phyloP scores from a whole-genome alignment of 2,329 filamentous ascomycete species.

The Apiospora marii region DNA sequence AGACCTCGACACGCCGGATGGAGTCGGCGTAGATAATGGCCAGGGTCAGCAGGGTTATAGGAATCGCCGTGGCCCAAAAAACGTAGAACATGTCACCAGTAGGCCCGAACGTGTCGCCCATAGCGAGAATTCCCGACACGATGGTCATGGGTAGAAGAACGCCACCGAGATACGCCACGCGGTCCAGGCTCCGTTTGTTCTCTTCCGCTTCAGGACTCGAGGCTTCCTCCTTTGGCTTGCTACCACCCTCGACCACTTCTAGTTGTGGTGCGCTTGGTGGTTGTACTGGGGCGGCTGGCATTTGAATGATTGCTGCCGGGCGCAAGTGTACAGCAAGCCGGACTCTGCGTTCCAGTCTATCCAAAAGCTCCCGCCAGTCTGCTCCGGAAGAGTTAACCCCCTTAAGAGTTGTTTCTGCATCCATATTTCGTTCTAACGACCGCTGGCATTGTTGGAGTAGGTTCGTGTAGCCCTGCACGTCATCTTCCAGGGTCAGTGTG shows the following conservation, averaged over 20 bases:
- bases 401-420: constrained; percentile 24
- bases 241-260: neutral
- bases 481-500: constrained; percentile 30
- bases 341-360: constrained; percentile 39
- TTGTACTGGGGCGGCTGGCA: constrained; percentile 21
- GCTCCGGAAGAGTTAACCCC: neutral
- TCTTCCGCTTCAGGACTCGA: constrained; percentile 33
- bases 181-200: constrained; percentile 52
- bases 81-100: constrained; percentile 53
- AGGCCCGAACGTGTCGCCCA: constrained; percentile 54
- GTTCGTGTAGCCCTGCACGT: neutral
- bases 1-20: constrained; percentile 54
- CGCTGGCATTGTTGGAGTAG: constrained; percentile 42
- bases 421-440: constrained; percentile 47
- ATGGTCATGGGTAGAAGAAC: constrained; percentile 57
- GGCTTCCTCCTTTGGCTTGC: constrained; percentile 16
- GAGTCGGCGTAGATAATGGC: constrained; percentile 58
- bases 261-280: constrained; percentile 1
- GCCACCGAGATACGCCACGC: constrained; percentile 59
- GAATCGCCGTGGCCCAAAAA: constrained; percentile 54
- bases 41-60: constrained; percentile 48
- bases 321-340: constrained; percentile 34
- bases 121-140: constrained; percentile 56
- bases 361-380: constrained; percentile 44
- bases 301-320: constrained; percentile 26